These are phyloP conservation scores for Colletotrichum gigasporum DNA, from an alignment of 2,329 filamentous ascomycete genomes.

Conservation along the genomic window DNA sequence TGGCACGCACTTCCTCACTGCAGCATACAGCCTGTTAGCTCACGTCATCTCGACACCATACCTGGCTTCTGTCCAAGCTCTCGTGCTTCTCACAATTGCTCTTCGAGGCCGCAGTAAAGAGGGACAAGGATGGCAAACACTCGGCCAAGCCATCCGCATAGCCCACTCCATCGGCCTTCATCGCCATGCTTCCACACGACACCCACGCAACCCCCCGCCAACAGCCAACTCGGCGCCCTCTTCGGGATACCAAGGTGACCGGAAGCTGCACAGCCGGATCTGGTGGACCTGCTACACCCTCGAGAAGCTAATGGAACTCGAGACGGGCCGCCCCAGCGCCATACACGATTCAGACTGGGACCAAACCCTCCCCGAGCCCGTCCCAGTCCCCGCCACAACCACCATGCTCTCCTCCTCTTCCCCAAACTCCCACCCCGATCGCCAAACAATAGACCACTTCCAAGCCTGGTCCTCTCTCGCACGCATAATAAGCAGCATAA, in stretches of 20 bases:
- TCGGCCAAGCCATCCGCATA: constrained; percentile 37
- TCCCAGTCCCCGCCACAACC: not conserved
- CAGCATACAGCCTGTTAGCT: constrained; percentile 33
- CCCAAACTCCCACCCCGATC: not conserved
- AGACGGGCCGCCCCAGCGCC: constrained; percentile 35
- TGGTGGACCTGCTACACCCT: constrained; percentile 65
- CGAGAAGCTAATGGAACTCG: constrained; percentile 44
- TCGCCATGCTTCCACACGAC: constrained; percentile 15
- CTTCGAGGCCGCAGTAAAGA: constrained; percentile 34
- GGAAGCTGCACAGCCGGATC: constrained; percentile 57
- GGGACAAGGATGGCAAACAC: constrained; percentile 38
- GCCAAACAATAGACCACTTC: constrained; percentile 26
- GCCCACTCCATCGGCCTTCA: constrained; percentile 39
- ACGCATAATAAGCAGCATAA: constrained; percentile 31
- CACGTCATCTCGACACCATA: constrained; percentile 34
- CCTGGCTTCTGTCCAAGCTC: constrained; percentile 34
- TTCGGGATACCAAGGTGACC: constrained; percentile 36
- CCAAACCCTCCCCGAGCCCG: constrained; percentile 1
- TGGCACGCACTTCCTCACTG: constrained; percentile 28
- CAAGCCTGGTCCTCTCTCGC: constrained; percentile 30
- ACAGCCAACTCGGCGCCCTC: not conserved
- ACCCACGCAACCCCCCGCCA: not conserved
- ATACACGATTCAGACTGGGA: constrained; percentile 33
- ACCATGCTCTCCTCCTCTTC: not conserved
- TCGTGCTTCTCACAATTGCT: constrained; percentile 32